Evolutionary conservation across 2,329 filamentous ascomycete genomes (phyloP).

Genomic region (Chaetomium globosum): DNA sequence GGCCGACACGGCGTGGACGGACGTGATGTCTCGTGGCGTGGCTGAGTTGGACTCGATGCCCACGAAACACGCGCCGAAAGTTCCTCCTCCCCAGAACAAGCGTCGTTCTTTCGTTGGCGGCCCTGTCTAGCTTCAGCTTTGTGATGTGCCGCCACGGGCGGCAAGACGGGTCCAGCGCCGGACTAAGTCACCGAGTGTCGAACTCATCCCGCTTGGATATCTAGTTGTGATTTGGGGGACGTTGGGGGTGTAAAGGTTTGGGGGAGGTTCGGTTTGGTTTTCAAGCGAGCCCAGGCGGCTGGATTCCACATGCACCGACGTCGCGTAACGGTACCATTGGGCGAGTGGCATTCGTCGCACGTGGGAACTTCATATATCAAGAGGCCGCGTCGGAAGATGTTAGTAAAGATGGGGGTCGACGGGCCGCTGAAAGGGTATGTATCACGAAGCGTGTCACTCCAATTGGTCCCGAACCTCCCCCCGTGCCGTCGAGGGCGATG

Average conservation of each 20-base stretch:
- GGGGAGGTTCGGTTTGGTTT: not conserved
- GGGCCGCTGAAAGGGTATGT: too few relatives aligned
- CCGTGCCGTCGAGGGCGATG: constrained; percentile 39
- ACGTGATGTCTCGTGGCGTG: not conserved
- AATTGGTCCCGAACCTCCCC: constrained; percentile 32
- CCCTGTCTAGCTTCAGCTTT: not conserved
- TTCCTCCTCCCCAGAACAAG: not conserved
- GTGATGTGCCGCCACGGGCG: not conserved
- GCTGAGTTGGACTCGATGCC: not conserved
- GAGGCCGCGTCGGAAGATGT: not conserved
- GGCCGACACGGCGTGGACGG: not conserved
- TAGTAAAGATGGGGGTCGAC: not conserved
- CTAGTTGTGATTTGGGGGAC: not conserved
- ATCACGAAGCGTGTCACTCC: constrained; percentile 49
- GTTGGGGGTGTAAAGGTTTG: not conserved
- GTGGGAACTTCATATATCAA: not conserved
- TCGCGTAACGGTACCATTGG: not conserved
- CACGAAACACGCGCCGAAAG: constrained; percentile 7
- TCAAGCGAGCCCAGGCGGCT: not conserved
- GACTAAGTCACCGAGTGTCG: not conserved
- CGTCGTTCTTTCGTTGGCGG: not conserved
- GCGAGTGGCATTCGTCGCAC: constrained; percentile 1
- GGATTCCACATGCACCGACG: not conserved
- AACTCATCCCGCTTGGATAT: constrained; percentile 6
- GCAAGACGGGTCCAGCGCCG: not conserved